These are phyloP conservation scores for Xylaria sp. DNA, from an alignment of 2,329 filamentous ascomycete species.

Conservation along the genomic window DNA sequence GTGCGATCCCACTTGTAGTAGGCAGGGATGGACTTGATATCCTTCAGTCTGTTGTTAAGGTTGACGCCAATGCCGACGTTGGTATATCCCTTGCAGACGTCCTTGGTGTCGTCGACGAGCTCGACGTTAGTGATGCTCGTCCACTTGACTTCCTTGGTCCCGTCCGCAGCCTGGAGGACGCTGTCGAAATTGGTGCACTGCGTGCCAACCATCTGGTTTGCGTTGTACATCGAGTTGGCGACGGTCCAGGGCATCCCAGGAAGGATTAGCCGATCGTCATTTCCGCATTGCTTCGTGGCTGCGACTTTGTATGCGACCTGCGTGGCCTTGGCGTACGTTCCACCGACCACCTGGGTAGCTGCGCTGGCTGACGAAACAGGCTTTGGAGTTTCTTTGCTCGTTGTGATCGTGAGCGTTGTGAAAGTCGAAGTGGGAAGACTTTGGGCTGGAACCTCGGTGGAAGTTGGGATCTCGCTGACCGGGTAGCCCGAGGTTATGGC, in stretches of 20 bases:
- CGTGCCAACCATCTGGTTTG: slow-evolving; percentile 35
- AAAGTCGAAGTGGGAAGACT: slow-evolving; percentile 23
- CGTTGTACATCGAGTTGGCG: slow-evolving; percentile 40
- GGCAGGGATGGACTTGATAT: slow-evolving; percentile 38
- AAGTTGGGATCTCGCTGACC: slow-evolving; percentile 19
- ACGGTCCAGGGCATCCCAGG: slow-evolving; percentile 39
- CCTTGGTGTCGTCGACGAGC: slow-evolving; percentile 30
- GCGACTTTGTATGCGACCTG: slow-evolving; percentile 26
- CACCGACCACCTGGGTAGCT: slow-evolving; percentile 16
- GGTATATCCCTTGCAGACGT: slow-evolving; percentile 38
- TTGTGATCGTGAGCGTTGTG: slow-evolving; percentile 23
- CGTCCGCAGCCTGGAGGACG: slow-evolving; percentile 23
- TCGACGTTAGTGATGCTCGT: slow-evolving; percentile 33
- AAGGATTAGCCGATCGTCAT: slow-evolving; percentile 32
- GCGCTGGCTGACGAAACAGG: not conserved
- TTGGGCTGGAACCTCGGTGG: slow-evolving; percentile 8
- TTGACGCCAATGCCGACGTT: slow-evolving; percentile 37
- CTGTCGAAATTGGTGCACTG: slow-evolving; percentile 38
- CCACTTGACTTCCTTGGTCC: slow-evolving; percentile 33
- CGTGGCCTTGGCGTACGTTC: slow-evolving; percentile 19
- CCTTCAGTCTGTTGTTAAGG: slow-evolving; percentile 31
- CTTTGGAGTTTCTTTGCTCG: slow-evolving; percentile 2
- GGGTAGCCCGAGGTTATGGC: slow-evolving; percentile 26
- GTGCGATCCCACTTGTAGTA: slow-evolving; percentile 37
- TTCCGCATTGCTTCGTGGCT: slow-evolving; percentile 35